Percentiles rank a stretch among this genome's conserved stretches.
phyloP scores from a whole-genome alignment of 176 grass and related monocot species.

The Saccharum spontaneum region DNA sequence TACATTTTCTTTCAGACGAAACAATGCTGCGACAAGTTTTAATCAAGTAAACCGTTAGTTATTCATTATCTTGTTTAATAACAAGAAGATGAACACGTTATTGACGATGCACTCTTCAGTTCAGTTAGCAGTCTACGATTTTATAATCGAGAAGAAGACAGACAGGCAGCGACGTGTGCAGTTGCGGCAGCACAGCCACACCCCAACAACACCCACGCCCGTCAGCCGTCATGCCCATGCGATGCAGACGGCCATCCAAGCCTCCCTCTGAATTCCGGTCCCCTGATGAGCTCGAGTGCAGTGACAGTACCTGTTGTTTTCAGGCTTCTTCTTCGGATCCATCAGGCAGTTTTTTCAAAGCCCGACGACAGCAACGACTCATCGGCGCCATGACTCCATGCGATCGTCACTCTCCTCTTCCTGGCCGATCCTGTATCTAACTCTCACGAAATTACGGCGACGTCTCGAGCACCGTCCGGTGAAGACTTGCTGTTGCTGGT shows the following conservation, averaged over 20 bases:
- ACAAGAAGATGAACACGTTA: too few relatives aligned
- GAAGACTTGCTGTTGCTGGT: not conserved
- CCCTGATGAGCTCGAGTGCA: not conserved
- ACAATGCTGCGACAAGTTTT: too few relatives aligned
- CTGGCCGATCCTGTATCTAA: not conserved
- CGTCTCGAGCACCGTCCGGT: not conserved
- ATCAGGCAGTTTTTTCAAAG: not conserved
- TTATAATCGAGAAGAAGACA: not conserved
- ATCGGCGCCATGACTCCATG: not conserved
- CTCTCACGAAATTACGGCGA: not conserved
- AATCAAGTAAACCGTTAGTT: too few relatives aligned
- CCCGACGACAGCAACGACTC: not conserved
- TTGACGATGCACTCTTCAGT: not conserved
- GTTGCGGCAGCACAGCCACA: not conserved
- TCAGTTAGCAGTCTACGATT: not conserved
- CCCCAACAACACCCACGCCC: not conserved
- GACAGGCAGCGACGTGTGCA: slow-evolving; percentile 1
- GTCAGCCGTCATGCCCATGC: too few relatives aligned
- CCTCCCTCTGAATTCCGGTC: not conserved
- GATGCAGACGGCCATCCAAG: too few relatives aligned
- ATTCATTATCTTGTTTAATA: too few relatives aligned
- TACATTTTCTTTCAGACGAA: too few relatives aligned
- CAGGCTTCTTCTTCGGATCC: not conserved
- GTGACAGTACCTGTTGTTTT: slow-evolving; percentile 9
- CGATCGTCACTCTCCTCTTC: not conserved